phyloP scores from a whole-genome alignment of 1,284 basidiomycete species.

The Pisolithus thermaeus region DNA sequence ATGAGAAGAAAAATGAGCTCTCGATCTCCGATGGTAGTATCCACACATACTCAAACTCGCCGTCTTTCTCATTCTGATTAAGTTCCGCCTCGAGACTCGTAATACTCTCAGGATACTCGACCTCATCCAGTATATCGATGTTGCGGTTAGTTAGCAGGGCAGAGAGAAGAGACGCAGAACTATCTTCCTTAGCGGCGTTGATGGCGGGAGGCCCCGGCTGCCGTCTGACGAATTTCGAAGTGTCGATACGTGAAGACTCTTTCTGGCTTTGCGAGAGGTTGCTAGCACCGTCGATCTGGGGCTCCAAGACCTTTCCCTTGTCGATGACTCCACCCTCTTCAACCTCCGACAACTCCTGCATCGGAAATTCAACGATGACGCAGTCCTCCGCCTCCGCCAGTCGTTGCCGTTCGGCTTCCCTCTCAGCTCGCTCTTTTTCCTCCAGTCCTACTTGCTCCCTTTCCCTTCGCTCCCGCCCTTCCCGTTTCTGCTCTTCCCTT shows the following conservation, averaged over 20 bases:
- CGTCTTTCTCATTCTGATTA: conserved; percentile 78
- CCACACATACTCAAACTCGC: conserved; percentile 75
- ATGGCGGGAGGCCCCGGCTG: conserved; percentile 76
- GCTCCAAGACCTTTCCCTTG: conserved; percentile 15
- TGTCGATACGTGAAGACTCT: conserved; percentile 58
- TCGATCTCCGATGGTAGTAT: not conserved
- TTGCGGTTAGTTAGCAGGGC: conserved; percentile 55
- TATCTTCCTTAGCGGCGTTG: conserved; percentile 32
- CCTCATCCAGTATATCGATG: conserved; percentile 77
- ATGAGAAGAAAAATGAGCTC: not conserved
- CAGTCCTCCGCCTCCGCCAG: conserved; percentile 21
- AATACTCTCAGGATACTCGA: conserved; percentile 83
- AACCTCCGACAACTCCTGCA: conserved; percentile 20
- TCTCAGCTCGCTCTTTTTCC: too few relatives aligned
- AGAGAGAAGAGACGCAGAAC: too few relatives aligned
- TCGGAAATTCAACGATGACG: conserved; percentile 20
- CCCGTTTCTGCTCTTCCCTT: conserved; percentile 26
- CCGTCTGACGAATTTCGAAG: conserved; percentile 37
- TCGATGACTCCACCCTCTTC: conserved; percentile 38
- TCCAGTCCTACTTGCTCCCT: conserved; percentile 27
- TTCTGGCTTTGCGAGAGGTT: conserved; percentile 40
- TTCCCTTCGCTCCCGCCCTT: conserved; percentile 27
- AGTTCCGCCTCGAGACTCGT: conserved; percentile 82
- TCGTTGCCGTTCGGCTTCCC: conserved; percentile 29
- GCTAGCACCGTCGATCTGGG: conserved; percentile 24